These are phyloP conservation scores for Neurospora tetraspora DNA, from an alignment of 495 filamentous ascomycete species.

Conservation along the genomic window DNA sequence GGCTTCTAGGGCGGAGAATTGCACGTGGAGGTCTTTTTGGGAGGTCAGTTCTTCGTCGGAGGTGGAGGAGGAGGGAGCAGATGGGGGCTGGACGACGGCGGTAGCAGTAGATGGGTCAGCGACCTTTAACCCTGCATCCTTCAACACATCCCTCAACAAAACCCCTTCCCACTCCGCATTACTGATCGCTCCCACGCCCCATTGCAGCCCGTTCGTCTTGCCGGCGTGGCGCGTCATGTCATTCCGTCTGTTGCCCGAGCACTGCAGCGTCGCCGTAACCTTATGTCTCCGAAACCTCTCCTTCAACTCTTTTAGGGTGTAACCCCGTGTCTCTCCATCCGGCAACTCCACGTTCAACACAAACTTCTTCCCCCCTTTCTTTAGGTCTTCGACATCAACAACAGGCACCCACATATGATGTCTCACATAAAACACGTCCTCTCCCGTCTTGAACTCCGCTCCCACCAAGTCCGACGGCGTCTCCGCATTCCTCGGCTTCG, in stretches of 20 bases:
- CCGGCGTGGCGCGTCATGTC: constrained; percentile 48
- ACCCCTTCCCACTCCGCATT: constrained; percentile 55
- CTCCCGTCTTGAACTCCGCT: constrained; percentile 41
- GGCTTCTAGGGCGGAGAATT: constrained; percentile 49
- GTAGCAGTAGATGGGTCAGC: not conserved
- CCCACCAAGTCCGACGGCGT: constrained; percentile 38
- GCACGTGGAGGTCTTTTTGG: constrained; percentile 38
- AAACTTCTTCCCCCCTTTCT: constrained; percentile 29
- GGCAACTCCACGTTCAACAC: constrained; percentile 43
- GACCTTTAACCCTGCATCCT: constrained; percentile 37
- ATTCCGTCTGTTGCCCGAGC: constrained; percentile 51
- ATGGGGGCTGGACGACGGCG: not conserved
- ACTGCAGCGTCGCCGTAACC: constrained; percentile 50
- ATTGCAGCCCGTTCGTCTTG: constrained; percentile 49
- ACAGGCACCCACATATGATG: constrained; percentile 55
- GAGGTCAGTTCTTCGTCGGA: constrained; percentile 7
- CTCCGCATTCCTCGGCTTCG: constrained; percentile 49
- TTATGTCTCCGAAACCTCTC: constrained; percentile 40
- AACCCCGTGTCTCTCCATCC: constrained; percentile 39
- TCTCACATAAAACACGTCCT: constrained; percentile 47
- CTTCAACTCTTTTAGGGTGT: constrained; percentile 44
- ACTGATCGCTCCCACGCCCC: constrained; percentile 47
- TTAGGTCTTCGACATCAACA: constrained; percentile 19
- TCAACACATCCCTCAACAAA: constrained; percentile 46
- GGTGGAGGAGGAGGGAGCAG: not conserved